These are phyloP conservation scores for Ophiostoma novo-ulmi DNA, from an alignment of 2,329 filamentous ascomycete species.

Conservation along the genomic window DNA sequence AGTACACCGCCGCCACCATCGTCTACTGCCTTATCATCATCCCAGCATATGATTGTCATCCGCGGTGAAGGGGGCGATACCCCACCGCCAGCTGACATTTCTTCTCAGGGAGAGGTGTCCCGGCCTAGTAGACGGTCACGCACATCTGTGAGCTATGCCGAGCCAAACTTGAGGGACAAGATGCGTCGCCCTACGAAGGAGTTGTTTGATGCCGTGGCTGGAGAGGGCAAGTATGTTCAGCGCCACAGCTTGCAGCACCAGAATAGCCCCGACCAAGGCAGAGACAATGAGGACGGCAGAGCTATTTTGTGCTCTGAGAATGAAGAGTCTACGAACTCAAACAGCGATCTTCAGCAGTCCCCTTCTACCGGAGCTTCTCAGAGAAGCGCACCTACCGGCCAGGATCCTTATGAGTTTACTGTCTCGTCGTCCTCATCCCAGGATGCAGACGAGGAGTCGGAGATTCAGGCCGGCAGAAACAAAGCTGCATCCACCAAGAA, in stretches of 20 bases:
- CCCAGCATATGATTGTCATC: slow-evolving; percentile 39
- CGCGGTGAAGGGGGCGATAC: slow-evolving; percentile 44
- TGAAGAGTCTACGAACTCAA: neutral
- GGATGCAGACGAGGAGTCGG: slow-evolving; percentile 17
- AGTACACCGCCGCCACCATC: slow-evolving; percentile 22
- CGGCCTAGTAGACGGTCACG: slow-evolving; percentile 64
- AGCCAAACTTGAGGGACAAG: slow-evolving; percentile 75
- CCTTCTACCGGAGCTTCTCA: neutral
- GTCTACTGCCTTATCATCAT: neutral
- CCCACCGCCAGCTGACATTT: slow-evolving; percentile 56
- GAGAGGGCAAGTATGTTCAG: slow-evolving; percentile 51
- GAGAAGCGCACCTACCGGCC: too few relatives aligned
- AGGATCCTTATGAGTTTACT: slow-evolving; percentile 53
- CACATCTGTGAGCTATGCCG: slow-evolving; percentile 70
- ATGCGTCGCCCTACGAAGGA: slow-evolving; percentile 77
- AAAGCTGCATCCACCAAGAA: neutral
- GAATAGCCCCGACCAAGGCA: slow-evolving; percentile 18
- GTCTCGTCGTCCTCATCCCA: slow-evolving; percentile 41
- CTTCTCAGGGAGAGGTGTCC: slow-evolving; percentile 50
- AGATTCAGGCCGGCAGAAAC: slow-evolving; percentile 7
- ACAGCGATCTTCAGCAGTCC: neutral
- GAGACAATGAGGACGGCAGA: neutral
- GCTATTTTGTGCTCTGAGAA: neutral
- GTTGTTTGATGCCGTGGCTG: slow-evolving; percentile 66
- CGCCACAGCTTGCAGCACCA: slow-evolving; percentile 24